Conservation (phyloP, 805 yeast species). For the Isabelozyma rhagii region DNA sequence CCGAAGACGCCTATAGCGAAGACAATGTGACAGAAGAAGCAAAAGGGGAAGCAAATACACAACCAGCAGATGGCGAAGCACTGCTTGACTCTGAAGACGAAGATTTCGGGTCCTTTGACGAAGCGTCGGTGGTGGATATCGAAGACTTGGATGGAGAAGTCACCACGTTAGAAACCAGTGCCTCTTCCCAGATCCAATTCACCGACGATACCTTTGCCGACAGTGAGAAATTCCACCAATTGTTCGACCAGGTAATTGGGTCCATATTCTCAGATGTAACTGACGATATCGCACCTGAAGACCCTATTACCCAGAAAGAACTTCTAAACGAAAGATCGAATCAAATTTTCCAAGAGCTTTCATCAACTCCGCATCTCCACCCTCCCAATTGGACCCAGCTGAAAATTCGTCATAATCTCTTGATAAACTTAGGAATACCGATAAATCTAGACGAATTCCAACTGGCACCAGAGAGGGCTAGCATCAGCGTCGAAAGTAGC, state of each 20-base stretch:
- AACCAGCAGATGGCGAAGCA: not conserved
- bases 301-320: not conserved
- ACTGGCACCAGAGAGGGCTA: conserved; percentile 1
- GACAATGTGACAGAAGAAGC: not conserved
- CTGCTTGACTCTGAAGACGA: conserved; percentile 8
- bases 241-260: conserved; percentile 8
- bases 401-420: conserved; percentile 58
- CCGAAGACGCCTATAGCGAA: not conserved
- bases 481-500: not conserved
- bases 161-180: not conserved
- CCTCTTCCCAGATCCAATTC: not conserved
- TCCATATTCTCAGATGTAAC: conserved; percentile 5
- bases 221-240: conserved; percentile 5
- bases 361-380: conserved; percentile 45
- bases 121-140: conserved; percentile 26
- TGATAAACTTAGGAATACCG: conserved; percentile 69
- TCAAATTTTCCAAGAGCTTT: conserved; percentile 45
- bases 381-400: conserved; percentile 72
- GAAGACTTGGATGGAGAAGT: conserved; percentile 5
- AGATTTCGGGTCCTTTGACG: conserved; percentile 39
- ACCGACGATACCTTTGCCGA: conserved; percentile 3
- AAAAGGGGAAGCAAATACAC: not conserved
- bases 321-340: conserved; percentile 32
- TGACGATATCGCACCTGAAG: not conserved
- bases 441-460: conserved; percentile 59